A percentile compares a stretch with the other conserved stretches of the same genome.
Conservation (phyloP, 345 rosid genomes). For the Heritiera littoralis region DNA sequence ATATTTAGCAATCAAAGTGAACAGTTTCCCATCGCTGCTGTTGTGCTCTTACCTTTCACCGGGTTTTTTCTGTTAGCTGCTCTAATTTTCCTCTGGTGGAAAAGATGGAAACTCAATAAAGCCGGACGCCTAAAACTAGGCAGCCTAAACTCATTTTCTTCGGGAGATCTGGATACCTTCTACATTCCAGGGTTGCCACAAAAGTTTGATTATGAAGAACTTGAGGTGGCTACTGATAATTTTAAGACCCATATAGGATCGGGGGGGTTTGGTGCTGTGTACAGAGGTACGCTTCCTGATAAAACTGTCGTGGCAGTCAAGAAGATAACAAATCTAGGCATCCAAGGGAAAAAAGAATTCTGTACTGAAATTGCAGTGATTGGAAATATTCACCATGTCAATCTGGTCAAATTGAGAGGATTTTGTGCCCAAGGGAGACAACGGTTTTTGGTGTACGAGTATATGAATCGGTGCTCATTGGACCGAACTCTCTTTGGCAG, state of each 20-base stretch:
- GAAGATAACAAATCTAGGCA: conserved; percentile 58
- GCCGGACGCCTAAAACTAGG: conserved; percentile 34
- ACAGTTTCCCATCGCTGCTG: conserved; percentile 52
- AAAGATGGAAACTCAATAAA: conserved; percentile 47
- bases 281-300: conserved; percentile 55
- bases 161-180: conserved; percentile 68
- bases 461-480: conserved; percentile 69
- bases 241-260: conserved; percentile 62
- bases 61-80: conserved; percentile 44
- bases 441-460: conserved; percentile 69
- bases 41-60: conserved; percentile 67
- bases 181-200: conserved; percentile 74
- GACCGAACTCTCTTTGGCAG: conserved; percentile 56
- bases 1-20: conserved; percentile 28
- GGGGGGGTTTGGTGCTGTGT: conserved; percentile 82
- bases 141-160: conserved; percentile 36
- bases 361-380: conserved; percentile 75
- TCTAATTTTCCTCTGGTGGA: conserved; percentile 56
- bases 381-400: conserved; percentile 75
- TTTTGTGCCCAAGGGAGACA: conserved; percentile 70
- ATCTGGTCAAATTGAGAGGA: conserved; percentile 75
- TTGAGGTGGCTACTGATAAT: conserved; percentile 61
- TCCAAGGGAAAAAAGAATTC: conserved; percentile 73
- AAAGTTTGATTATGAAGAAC: conserved; percentile 61
- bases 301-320: conserved; percentile 63